Evolutionary conservation across 352 stramenopile species (phyloP).

Genomic region (Globisporangium canariense): DNA sequence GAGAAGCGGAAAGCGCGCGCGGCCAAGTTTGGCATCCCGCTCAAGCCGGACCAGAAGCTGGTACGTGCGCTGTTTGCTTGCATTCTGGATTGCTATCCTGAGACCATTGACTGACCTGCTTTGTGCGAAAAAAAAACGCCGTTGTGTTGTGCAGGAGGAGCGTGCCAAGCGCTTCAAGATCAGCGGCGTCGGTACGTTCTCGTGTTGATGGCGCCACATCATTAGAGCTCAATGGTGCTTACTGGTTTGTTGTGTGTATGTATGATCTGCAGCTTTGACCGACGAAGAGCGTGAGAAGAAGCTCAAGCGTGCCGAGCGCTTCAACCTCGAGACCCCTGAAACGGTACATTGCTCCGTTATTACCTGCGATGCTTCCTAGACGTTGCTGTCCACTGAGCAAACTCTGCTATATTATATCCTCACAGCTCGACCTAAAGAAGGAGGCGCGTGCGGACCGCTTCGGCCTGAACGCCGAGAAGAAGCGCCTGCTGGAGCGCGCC

Average conservation of each 20-base stretch:
- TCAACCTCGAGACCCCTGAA: conserved; percentile 74
- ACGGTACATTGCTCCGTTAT: conserved; percentile 34
- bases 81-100: neutral
- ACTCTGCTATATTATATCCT: neutral
- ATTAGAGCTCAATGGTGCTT: neutral
- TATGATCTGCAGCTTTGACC: conserved; percentile 7
- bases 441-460: conserved; percentile 75
- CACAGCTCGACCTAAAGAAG: conserved; percentile 82
- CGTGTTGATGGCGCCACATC: neutral
- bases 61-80: conserved; percentile 22
- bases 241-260: neutral
- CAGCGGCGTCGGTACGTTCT: conserved; percentile 28
- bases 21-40: conserved; percentile 76
- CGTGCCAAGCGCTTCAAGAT: conserved; percentile 82
- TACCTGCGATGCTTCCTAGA: no score
- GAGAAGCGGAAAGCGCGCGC: conserved; percentile 77
- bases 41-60: conserved; percentile 76
- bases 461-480: conserved; percentile 76
- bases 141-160: conserved; percentile 33
- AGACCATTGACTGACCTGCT: neutral
- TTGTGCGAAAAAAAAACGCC: neutral
- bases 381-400: no score
- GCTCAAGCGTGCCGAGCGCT: conserved; percentile 71
- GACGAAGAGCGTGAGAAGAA: conserved; percentile 65
- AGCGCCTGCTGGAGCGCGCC: conserved; percentile 75